These are phyloP conservation scores for Penstemon eatonii DNA, from an alignment of 257 asterid genomes.

Conservation along the genomic window DNA sequence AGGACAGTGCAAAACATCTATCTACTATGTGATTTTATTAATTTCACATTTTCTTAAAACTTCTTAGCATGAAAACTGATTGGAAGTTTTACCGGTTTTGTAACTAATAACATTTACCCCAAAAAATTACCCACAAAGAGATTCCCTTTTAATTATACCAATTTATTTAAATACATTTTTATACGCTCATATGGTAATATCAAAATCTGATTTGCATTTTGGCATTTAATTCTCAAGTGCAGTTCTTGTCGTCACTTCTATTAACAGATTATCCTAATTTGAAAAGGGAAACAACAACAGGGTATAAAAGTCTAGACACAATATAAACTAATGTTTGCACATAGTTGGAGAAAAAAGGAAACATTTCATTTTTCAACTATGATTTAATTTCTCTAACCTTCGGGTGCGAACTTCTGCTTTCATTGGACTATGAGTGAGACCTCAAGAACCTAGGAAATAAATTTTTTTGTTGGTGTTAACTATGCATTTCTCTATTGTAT, in stretches of 20 bases:
- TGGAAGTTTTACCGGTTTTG: too few species aligned
- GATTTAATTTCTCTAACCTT: background rate
- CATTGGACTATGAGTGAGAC: constrained; percentile 10
- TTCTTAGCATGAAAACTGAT: too few species aligned
- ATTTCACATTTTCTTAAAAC: too few species aligned
- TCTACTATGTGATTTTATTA: too few species aligned
- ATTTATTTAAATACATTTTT: background rate
- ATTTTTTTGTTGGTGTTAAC: too few species aligned
- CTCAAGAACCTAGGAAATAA: constrained; percentile 9
- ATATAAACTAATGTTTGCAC: background rate
- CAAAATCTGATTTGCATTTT: background rate
- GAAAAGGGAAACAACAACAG: background rate
- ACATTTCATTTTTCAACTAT: too few species aligned
- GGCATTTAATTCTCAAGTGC: background rate
- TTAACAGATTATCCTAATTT: background rate
- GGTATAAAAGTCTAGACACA: background rate
- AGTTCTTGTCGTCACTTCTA: background rate
- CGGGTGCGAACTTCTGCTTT: constrained; percentile 7
- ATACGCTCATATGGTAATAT: background rate
- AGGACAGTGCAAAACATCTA: too few species aligned
- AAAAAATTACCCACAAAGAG: background rate
- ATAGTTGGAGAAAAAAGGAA: too few species aligned
- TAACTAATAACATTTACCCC: too few species aligned
- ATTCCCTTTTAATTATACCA: too few species aligned
- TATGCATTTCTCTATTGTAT: background rate